These are phyloP conservation scores for Candida arabinofermentans DNA, from an alignment of 805 yeast genomes.

Conservation along the genomic window DNA sequence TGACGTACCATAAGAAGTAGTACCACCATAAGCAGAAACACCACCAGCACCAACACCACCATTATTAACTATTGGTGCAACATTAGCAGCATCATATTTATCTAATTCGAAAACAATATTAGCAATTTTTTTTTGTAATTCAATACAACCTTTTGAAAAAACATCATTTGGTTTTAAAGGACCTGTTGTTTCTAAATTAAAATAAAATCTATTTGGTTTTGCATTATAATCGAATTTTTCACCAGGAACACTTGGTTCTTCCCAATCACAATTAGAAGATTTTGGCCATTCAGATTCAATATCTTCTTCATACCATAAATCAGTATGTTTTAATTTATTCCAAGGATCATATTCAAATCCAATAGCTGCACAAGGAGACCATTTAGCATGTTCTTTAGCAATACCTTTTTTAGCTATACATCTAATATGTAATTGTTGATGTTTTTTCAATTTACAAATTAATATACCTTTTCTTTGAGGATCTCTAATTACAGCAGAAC, in stretches of 20 bases:
- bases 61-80: no score
- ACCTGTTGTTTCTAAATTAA: conserved; percentile 92
- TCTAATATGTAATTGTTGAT: conserved; percentile 82
- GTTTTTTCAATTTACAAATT: conserved; percentile 84
- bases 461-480: conserved; percentile 78
- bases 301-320: conserved; percentile 91
- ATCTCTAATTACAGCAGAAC: conserved; percentile 83
- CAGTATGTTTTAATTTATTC: conserved; percentile 95
- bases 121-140: conserved; percentile 86
- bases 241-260: conserved; percentile 87
- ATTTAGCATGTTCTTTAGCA: conserved; percentile 96
- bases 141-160: conserved; percentile 76
- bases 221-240: conserved; percentile 85
- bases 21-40: conserved; percentile 28
- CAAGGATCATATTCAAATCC: conserved; percentile 99
- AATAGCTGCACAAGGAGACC: conserved; percentile 95
- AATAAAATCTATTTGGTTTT: conserved; percentile 73
- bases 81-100: conserved; percentile 26
- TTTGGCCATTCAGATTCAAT: conserved; percentile 92
- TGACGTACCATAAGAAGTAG: conserved; percentile 21
- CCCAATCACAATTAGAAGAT: conserved; percentile 86
- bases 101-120: conserved; percentile 72
- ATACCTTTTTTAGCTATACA: conserved; percentile 98
- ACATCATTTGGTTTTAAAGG: conserved; percentile 86
- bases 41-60: conserved; percentile 29